Percentiles rank a stretch among this genome's conserved stretches.
Evolutionary conservation across 2,329 filamentous ascomycete genomes (phyloP).

Genomic region (Nigrospora sphaerica): DNA sequence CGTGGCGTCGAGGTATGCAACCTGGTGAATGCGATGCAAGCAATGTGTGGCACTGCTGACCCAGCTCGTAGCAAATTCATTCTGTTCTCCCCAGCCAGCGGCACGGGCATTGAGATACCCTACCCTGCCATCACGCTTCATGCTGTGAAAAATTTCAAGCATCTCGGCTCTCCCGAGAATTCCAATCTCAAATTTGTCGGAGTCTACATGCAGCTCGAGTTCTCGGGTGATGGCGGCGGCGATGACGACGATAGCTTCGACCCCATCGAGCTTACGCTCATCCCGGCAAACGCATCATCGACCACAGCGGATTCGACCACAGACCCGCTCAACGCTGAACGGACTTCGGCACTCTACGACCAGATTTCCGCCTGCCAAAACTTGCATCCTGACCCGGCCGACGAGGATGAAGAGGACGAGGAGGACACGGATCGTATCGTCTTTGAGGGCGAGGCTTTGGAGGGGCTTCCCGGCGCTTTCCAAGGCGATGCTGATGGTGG

Average conservation of each 20-base stretch:
- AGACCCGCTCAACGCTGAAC: constrained; percentile 18
- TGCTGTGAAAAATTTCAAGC: constrained; percentile 56
- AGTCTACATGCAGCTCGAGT: constrained; percentile 63
- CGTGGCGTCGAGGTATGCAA: constrained; percentile 49
- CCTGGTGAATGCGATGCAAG: constrained; percentile 1
- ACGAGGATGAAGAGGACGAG: constrained; percentile 47
- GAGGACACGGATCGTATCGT: constrained; percentile 43
- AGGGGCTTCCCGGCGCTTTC: constrained; percentile 50
- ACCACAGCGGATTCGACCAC: constrained; percentile 16
- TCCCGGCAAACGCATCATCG: constrained; percentile 36
- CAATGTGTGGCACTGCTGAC: constrained; percentile 13
- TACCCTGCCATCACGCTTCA: constrained; percentile 72
- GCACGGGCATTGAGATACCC: constrained; percentile 59
- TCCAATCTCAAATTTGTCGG: constrained; percentile 32
- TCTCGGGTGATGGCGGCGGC: constrained; percentile 48
- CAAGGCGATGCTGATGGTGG: constrained; percentile 39
- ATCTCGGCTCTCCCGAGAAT: constrained; percentile 26
- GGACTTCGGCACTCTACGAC: constrained; percentile 49
- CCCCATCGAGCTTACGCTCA: constrained; percentile 60
- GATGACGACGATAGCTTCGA: constrained; percentile 58
- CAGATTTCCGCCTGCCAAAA: constrained; percentile 71
- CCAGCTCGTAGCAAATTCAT: constrained; percentile 41
- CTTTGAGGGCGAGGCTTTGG: constrained; percentile 50
- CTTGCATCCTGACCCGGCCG: constrained; percentile 64
- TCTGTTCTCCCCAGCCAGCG: constrained; percentile 53